These are phyloP conservation scores for Arthrobotrys musiformis DNA, from an alignment of 2,329 filamentous ascomycete species.

Conservation along the genomic window DNA sequence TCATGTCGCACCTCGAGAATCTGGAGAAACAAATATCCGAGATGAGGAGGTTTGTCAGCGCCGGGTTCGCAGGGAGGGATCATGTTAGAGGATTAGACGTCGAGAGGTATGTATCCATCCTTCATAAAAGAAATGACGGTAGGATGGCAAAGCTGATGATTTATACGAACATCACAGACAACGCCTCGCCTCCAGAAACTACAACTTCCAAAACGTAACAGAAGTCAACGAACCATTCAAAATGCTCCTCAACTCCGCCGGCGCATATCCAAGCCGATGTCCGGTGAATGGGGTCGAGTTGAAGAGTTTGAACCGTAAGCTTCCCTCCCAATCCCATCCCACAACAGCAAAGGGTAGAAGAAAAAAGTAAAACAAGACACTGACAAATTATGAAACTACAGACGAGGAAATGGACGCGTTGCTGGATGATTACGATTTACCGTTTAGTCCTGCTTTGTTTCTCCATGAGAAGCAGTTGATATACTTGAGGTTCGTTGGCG, in stretches of 20 bases:
- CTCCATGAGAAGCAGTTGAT: constrained; percentile 59
- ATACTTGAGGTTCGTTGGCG: constrained; percentile 59
- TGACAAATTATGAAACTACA: constrained; percentile 8
- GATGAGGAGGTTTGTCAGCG: constrained; percentile 57
- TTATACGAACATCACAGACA: constrained; percentile 38
- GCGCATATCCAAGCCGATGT: constrained; percentile 52
- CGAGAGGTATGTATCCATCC: constrained; percentile 23
- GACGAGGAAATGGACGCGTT: constrained; percentile 57
- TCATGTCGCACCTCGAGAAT: constrained; percentile 57
- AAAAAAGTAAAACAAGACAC: neutral
- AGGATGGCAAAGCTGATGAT: neutral
- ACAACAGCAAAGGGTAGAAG: neutral
- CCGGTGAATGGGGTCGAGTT: constrained; percentile 56
- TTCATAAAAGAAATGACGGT: neutral
- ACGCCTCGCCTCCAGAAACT: constrained; percentile 57
- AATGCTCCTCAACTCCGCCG: constrained; percentile 53
- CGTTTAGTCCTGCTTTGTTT: constrained; percentile 59
- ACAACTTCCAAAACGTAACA: constrained; percentile 57
- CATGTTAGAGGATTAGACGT: constrained; percentile 33
- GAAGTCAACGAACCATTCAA: constrained; percentile 57
- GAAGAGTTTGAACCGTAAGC: constrained; percentile 57
- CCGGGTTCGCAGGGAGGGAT: constrained; percentile 56
- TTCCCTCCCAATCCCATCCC: neutral
- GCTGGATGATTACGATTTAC: constrained; percentile 58
- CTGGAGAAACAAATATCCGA: constrained; percentile 57